phyloP scores from a whole-genome alignment of 2,329 filamentous ascomycete genomes.

The Colletotrichum gigasporum region DNA sequence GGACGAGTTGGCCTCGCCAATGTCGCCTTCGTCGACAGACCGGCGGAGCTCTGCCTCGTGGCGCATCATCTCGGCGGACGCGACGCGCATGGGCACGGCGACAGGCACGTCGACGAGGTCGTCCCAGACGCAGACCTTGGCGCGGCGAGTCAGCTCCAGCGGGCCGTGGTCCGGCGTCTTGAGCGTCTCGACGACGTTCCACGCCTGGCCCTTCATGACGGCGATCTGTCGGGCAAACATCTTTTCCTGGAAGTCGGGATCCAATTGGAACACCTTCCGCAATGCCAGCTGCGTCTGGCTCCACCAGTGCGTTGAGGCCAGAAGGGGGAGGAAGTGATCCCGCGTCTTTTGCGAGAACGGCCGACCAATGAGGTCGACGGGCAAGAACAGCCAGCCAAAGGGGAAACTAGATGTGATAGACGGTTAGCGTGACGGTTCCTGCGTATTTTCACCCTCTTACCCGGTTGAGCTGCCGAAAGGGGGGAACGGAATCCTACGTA shows the following conservation, averaged over 20 bases:
- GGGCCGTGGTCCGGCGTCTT: slow-evolving; percentile 94
- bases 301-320: slow-evolving; percentile 98
- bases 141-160: slow-evolving; percentile 87
- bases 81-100: slow-evolving; percentile 86
- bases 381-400: slow-evolving; percentile 97
- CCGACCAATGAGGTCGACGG: slow-evolving; percentile 93
- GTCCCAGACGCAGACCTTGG: slow-evolving; percentile 97
- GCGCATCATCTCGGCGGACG: slow-evolving; percentile 85
- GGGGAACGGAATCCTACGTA: slow-evolving; percentile 36
- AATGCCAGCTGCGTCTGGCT: slow-evolving; percentile 89
- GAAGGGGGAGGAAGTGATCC: slow-evolving; percentile 92
- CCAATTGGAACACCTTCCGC: slow-evolving; percentile 87
- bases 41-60: slow-evolving; percentile 38
- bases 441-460: background rate
- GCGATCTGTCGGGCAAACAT: slow-evolving; percentile 99
- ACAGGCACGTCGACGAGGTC: slow-evolving; percentile 96
- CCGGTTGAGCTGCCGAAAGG: background rate
- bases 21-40: slow-evolving; percentile 86
- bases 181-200: slow-evolving; percentile 98
- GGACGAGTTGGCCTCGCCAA: slow-evolving; percentile 61
- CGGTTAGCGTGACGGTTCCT: slow-evolving; percentile 5
- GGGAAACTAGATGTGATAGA: slow-evolving; percentile 75
- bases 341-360: slow-evolving; percentile 95
- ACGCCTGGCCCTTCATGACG: slow-evolving; percentile 99
- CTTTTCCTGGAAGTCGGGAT: slow-evolving; percentile 95